phyloP scores from a whole-genome alignment of 108 stramenopile species.

The Nannochloropsis gaditana region DNA sequence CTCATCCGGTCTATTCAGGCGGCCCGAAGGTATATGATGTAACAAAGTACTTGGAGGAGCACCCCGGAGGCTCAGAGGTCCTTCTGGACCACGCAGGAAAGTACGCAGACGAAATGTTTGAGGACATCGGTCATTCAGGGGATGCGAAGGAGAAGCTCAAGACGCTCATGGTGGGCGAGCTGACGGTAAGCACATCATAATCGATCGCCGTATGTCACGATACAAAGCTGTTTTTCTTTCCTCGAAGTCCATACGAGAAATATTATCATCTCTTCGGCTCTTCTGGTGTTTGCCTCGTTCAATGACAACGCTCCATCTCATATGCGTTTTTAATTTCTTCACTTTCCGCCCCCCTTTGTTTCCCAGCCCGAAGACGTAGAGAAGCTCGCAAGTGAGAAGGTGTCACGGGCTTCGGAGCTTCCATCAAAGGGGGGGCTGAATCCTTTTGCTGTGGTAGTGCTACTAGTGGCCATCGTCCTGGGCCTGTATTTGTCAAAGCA shows the following conservation, averaged over 20 bases:
- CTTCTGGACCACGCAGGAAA: constrained; percentile 70
- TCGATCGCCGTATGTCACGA: too few species aligned
- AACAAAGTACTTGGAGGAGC: constrained; percentile 88
- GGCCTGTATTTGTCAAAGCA: constrained; percentile 20
- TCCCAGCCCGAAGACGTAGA: constrained; percentile 14
- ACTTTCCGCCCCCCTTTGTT: not conserved
- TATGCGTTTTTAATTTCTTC: too few species aligned
- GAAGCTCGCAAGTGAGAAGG: not conserved
- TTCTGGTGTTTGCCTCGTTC: too few species aligned
- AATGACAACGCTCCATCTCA: too few species aligned
- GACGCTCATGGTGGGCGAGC: constrained; percentile 27
- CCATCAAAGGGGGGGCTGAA: constrained; percentile 7
- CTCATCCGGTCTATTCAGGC: constrained; percentile 47
- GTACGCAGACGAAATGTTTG: constrained; percentile 83
- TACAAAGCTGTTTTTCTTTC: too few species aligned
- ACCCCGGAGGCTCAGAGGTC: constrained; percentile 90
- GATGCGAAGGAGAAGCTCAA: constrained; percentile 77
- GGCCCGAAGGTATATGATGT: constrained; percentile 95
- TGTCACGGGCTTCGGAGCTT: constrained; percentile 2
- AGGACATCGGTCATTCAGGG: constrained; percentile 93
- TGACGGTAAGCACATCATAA: constrained; percentile 24
- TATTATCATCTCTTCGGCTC: too few species aligned
- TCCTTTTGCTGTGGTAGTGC: not conserved
- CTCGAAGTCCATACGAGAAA: too few species aligned
- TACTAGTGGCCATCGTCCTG: constrained; percentile 17